Evolutionary conservation across 257 asterid species (phyloP), one percentile per base, ranked within the genome.

Genomic region (Nicotiana attenuata): DNA sequence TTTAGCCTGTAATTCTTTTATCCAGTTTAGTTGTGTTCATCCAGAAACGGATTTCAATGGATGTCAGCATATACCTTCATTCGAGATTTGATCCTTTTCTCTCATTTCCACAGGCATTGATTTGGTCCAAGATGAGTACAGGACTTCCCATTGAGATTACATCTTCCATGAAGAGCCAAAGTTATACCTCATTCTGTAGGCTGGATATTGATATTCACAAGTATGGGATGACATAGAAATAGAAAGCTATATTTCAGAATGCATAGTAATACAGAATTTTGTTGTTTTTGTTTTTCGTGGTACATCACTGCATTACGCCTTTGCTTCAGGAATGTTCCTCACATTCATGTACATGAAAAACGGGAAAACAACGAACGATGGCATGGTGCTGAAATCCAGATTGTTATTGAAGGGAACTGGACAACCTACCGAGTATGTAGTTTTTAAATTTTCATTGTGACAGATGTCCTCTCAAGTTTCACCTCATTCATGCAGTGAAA

Each of bases 121-220:
- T 94, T 83, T 94, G 98, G 98, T 94, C 98, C 82, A 94, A 94
- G 88, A 94, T 94, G 98, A 94, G 98, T 89, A 94, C 98, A 78
- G 97, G 97, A 78, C 92, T 94, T 80, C 98, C 98, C 65, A 94
- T 94, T 83, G 97, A 94, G 84, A 94, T 94, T 85, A 81, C 87
- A 67, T 91, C 98, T 17, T 92, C 98, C 82, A 92, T 92, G 97
- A 90, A 89, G 86, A 92, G 91, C 86, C 97, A 91, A 85, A 84
- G 73, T 56, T 90, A 88, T 89, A 85, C 94, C 80, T 84, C 98
- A 60, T 92, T 94, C 86, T 94, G 97, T 93, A 90, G 97, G 88
- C 88, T 94, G 82, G 98, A 94, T 87, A 94, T 94, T 78, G 97
- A 94, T 90, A 94, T 94, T 77, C 87, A 92, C 73, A 82, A 87